Evolutionary conservation across 352 stramenopile species (phyloP).

Genomic region (Pythium folliculosum): DNA sequence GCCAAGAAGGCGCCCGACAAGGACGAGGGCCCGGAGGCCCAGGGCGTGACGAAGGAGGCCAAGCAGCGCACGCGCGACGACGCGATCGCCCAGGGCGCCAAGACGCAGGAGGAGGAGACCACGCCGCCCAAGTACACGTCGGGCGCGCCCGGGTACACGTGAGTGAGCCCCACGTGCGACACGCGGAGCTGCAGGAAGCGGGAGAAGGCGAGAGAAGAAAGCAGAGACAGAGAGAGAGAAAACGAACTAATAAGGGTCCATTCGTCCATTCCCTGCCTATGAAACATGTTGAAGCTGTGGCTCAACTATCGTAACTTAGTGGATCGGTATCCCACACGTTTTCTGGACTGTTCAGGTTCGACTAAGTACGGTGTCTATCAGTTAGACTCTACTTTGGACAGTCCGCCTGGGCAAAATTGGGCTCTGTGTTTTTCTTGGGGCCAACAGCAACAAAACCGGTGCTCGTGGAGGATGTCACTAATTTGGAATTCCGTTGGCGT

Average conservation of each 20-base stretch:
- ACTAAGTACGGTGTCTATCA: not conserved
- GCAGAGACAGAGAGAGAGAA: not conserved
- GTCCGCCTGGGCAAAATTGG: no score
- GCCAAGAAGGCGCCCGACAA: slow-evolving; percentile 45
- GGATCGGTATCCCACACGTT: not conserved
- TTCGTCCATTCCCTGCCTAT: not conserved
- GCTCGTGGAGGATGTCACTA: not conserved
- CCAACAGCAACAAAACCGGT: no score
- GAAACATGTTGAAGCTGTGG: not conserved
- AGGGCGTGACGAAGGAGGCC: slow-evolving; percentile 41
- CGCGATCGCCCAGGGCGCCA: slow-evolving; percentile 57
- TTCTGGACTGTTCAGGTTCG: not conserved
- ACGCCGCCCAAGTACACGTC: slow-evolving; percentile 42
- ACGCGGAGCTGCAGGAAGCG: not conserved
- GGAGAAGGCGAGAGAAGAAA: not conserved
- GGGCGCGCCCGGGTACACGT: slow-evolving; percentile 16
- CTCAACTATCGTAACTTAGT: not conserved
- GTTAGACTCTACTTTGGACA: no score
- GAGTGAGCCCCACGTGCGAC: not conserved
- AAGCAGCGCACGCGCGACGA: slow-evolving; percentile 43
- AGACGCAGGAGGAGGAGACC: slow-evolving; percentile 70
- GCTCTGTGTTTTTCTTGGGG: not conserved
- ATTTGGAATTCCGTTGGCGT: not conserved
- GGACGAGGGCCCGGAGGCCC: slow-evolving; percentile 23
- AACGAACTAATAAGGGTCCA: not conserved